Conservation (phyloP, 83 land plant genomes). For the Diphasiastrum complanatum region DNA sequence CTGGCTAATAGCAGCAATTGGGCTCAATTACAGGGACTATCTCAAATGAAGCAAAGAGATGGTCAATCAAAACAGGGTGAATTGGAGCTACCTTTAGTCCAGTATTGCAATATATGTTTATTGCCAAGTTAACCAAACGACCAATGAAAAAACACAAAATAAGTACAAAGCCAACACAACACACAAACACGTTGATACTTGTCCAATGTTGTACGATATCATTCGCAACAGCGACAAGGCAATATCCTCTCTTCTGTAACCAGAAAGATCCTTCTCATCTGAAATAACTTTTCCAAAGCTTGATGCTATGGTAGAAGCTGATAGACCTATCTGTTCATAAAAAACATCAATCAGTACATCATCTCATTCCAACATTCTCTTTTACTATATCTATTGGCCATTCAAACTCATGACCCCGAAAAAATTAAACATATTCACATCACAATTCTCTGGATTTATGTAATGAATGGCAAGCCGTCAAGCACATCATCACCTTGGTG, state of each 20-base stretch:
- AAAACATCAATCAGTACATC: neutral
- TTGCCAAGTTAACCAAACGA: no score
- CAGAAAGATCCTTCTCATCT: constrained; percentile 74
- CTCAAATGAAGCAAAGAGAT: no score
- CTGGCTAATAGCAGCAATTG: no score
- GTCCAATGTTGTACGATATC: constrained; percentile 95
- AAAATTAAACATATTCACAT: neutral
- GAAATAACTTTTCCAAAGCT: constrained; percentile 83
- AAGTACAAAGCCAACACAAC: no score
- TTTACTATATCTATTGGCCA: no score
- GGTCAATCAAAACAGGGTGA: no score
- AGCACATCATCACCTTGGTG: constrained; percentile 63
- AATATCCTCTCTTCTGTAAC: constrained; percentile 81
- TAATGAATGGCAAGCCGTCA: neutral
- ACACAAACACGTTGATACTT: no score
- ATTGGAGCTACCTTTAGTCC: no score
- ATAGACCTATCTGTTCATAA: constrained; percentile 66
- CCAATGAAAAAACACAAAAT: no score
- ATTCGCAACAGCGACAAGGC: constrained; percentile 79
- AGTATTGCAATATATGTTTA: no score
- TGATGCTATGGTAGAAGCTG: constrained; percentile 89
- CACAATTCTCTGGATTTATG: neutral
- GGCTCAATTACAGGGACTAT: no score
- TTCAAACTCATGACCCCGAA: no score
- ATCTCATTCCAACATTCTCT: neutral